Evolutionary conservation across 1,284 basidiomycete genomes (phyloP).

Genomic region (Naganishia sp.): DNA sequence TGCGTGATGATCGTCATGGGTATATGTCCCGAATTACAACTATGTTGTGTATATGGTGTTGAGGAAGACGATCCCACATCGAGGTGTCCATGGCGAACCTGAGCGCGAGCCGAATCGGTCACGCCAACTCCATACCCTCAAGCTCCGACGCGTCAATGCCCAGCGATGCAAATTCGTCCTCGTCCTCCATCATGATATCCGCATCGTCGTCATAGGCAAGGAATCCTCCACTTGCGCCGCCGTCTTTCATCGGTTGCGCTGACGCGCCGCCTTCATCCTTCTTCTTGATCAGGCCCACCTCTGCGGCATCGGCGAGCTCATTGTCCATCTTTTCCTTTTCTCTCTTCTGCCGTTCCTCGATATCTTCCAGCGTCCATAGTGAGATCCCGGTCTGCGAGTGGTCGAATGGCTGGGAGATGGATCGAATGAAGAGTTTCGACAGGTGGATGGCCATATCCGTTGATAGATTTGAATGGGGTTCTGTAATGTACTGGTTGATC

Average conservation of each 20-base stretch:
- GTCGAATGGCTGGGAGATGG: slow-evolving; percentile 94
- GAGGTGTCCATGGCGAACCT: no score
- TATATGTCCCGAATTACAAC: no score
- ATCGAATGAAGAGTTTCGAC: slow-evolving; percentile 94
- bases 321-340: slow-evolving; percentile 46
- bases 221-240: not conserved
- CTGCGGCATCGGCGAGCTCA: slow-evolving; percentile 35
- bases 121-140: slow-evolving; percentile 20
- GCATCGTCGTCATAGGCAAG: slow-evolving; percentile 23
- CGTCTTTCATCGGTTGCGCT: not conserved
- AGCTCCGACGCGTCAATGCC: slow-evolving; percentile 33
- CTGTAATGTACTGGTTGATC: slow-evolving; percentile 99
- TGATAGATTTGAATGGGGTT: slow-evolving; percentile 93
- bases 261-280: slow-evolving; percentile 28
- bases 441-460: slow-evolving; percentile 97
- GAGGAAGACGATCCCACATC: no score
- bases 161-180: slow-evolving; percentile 31
- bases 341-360: slow-evolving; percentile 47
- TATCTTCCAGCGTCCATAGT: slow-evolving; percentile 72
- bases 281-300: slow-evolving; percentile 33
- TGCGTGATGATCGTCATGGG: no score
- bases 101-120: not conserved
- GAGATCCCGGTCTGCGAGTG: slow-evolving; percentile 93
- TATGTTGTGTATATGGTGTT: no score
- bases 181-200: slow-evolving; percentile 28